Percentiles rank a stretch among this genome's conserved stretches.
These are phyloP conservation scores for Phytopythium montanum DNA, from an alignment of 352 stramenopile genomes.

Conservation along the genomic window DNA sequence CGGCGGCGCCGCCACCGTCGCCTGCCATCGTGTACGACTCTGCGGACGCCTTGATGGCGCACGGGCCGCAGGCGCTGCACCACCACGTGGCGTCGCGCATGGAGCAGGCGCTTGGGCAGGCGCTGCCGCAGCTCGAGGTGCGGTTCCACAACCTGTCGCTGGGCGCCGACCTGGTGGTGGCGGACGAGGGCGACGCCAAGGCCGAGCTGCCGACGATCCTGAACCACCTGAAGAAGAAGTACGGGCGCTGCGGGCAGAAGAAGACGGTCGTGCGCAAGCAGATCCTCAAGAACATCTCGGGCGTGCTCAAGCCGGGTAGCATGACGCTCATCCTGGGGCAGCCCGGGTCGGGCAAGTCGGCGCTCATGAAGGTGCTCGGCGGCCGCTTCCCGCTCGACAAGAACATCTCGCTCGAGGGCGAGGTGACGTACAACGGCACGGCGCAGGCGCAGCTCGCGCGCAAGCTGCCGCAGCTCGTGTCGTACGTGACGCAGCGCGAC, in stretches of 20 bases:
- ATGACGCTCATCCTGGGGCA: conserved; percentile 19
- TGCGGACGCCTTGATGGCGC: conserved; percentile 14
- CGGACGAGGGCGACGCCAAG: conserved; percentile 7
- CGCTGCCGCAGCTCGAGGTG: conserved; percentile 31
- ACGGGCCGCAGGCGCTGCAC: conserved; percentile 24
- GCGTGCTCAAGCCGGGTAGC: conserved; percentile 18
- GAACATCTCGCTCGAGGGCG: conserved; percentile 17
- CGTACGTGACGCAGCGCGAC: conserved; percentile 50
- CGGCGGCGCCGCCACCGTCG: conserved; percentile 3
- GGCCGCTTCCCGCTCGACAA: conserved; percentile 19
- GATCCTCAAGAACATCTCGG: conserved; percentile 20
- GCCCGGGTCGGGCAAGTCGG: conserved; percentile 16
- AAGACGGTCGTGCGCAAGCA: conserved; percentile 12
- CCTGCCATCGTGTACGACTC: conserved; percentile 11
- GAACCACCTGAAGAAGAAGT: conserved; percentile 27
- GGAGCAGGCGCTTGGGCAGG: conserved; percentile 20
- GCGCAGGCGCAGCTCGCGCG: conserved; percentile 10
- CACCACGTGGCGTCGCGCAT: conserved; percentile 20
- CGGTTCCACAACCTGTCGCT: conserved; percentile 20
- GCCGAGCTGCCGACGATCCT: conserved; percentile 29
- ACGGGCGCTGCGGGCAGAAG: conserved; percentile 12
- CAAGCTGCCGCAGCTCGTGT: conserved; percentile 19
- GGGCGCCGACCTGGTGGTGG: conserved; percentile 15
- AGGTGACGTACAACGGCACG: conserved; percentile 24
- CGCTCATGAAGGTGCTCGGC: conserved; percentile 23